A percentile compares a stretch with the other conserved stretches of the same genome.
Conservation (phyloP, 2,329 filamentous ascomycete species). For the Bisporella sp. region DNA sequence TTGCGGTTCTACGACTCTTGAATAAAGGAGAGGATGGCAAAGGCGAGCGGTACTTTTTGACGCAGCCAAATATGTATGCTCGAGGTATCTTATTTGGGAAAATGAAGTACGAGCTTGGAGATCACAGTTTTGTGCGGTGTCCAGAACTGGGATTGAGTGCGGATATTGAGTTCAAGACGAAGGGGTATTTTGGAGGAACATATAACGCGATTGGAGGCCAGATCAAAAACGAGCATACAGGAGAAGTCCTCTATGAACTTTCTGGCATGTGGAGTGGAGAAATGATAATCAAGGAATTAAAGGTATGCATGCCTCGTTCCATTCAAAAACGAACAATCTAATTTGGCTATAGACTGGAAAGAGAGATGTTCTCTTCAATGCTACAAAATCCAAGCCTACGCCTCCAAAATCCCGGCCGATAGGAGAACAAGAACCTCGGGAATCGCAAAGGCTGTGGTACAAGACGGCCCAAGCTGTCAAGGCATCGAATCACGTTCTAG, state of each 20-base stretch:
- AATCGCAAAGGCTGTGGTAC: slow-evolving; percentile 84
- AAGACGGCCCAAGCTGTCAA: slow-evolving; percentile 76
- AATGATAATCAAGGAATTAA: slow-evolving; percentile 83
- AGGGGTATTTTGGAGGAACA: slow-evolving; percentile 91
- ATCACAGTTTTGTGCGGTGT: slow-evolving; percentile 89
- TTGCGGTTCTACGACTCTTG: slow-evolving; percentile 75
- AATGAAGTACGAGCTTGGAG: slow-evolving; percentile 98
- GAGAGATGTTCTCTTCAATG: slow-evolving; percentile 86
- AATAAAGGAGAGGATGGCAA: slow-evolving; percentile 64
- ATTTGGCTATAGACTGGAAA: slow-evolving; percentile 64
- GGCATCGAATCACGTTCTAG: slow-evolving; percentile 76
- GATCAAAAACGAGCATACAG: slow-evolving; percentile 83
- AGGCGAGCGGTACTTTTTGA: slow-evolving; percentile 86
- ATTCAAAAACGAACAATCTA: background rate
- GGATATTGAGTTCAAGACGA: slow-evolving; percentile 97
- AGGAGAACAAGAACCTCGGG: slow-evolving; percentile 79
- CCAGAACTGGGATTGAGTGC: slow-evolving; percentile 80
- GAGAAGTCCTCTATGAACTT: slow-evolving; percentile 83
- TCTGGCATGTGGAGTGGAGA: slow-evolving; percentile 91
- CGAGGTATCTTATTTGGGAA: slow-evolving; percentile 95
- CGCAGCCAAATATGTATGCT: slow-evolving; percentile 98
- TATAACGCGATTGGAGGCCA: slow-evolving; percentile 93
- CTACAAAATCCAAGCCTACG: slow-evolving; percentile 68
- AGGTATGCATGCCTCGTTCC: slow-evolving; percentile 41
- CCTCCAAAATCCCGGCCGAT: slow-evolving; percentile 68